Conservation (phyloP, 2,329 filamentous ascomycete genomes). For the Xylariaceae sp. region DNA sequence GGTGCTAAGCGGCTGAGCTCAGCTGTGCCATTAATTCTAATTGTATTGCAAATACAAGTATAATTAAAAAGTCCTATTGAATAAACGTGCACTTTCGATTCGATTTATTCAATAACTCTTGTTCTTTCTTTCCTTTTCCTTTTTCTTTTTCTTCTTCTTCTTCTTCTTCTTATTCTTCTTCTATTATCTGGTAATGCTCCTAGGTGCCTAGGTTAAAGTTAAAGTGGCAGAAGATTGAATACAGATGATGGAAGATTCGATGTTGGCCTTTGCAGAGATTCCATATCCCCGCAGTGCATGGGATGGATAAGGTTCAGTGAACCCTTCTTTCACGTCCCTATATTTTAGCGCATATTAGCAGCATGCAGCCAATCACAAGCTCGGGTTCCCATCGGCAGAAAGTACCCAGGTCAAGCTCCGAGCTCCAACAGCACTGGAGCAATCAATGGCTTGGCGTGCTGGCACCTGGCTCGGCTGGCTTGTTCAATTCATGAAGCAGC, state of each 20-base stretch:
- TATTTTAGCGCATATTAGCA: background rate
- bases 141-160: too few species aligned
- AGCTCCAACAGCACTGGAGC: background rate
- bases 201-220: too few species aligned
- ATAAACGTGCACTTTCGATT: background rate
- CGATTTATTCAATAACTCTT: background rate
- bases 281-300: constrained; percentile 26
- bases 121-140: too few species aligned
- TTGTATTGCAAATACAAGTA: background rate
- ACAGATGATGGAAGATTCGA: background rate
- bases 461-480: background rate
- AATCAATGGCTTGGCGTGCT: background rate
- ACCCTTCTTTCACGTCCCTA: background rate
- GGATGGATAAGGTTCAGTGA: background rate
- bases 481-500: background rate
- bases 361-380: constrained; percentile 21
- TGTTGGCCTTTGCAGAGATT: constrained; percentile 18
- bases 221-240: background rate
- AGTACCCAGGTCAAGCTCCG: background rate
- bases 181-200: too few species aligned
- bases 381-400: background rate
- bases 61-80: background rate
- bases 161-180: too few species aligned
- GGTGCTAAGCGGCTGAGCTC: background rate
- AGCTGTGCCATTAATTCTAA: background rate